phyloP scores from a whole-genome alignment of 1,284 basidiomycete genomes.

The Boletellus dicymbophilus region DNA sequence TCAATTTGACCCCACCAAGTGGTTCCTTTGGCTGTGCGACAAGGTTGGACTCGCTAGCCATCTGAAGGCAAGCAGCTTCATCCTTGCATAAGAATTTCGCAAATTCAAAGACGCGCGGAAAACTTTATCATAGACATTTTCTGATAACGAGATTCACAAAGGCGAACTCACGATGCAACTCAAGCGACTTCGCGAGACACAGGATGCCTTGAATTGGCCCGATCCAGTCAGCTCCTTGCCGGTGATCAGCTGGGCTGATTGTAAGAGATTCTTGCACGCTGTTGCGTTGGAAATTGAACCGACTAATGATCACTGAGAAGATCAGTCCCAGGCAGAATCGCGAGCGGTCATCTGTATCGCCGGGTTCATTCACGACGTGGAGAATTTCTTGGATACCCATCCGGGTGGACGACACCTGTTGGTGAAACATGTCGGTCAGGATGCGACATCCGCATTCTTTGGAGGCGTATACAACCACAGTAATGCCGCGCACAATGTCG shows the following conservation, averaged over 20 bases:
- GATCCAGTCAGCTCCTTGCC: conserved; percentile 75
- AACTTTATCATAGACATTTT: conserved; percentile 69
- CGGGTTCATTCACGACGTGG: conserved; percentile 91
- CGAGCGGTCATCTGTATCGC: conserved; percentile 82
- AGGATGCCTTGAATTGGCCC: conserved; percentile 80
- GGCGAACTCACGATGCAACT: conserved; percentile 93
- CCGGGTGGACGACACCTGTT: conserved; percentile 77
- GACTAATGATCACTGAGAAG: too few species aligned
- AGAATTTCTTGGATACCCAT: conserved; percentile 87
- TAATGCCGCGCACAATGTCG: conserved; percentile 86
- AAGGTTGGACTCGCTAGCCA: conserved; percentile 81
- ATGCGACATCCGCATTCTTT: conserved; percentile 92
- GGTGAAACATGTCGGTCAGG: conserved; percentile 73
- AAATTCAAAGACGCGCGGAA: too few species aligned
- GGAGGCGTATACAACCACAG: conserved; percentile 95
- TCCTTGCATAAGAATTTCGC: too few species aligned
- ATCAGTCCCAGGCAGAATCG: conserved; percentile 74
- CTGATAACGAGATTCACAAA: conserved; percentile 91
- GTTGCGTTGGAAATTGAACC: too few species aligned
- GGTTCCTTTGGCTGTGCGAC: conserved; percentile 82
- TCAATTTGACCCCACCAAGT: conserved; percentile 90
- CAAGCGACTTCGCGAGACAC: conserved; percentile 75
- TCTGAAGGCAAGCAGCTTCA: conserved; percentile 68
- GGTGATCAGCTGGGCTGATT: conserved; percentile 85
- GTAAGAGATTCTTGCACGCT: too few species aligned